Evolutionary conservation across 164 flowering plant genomes (phyloP).

Genomic region (Amborella trichopoda): DNA sequence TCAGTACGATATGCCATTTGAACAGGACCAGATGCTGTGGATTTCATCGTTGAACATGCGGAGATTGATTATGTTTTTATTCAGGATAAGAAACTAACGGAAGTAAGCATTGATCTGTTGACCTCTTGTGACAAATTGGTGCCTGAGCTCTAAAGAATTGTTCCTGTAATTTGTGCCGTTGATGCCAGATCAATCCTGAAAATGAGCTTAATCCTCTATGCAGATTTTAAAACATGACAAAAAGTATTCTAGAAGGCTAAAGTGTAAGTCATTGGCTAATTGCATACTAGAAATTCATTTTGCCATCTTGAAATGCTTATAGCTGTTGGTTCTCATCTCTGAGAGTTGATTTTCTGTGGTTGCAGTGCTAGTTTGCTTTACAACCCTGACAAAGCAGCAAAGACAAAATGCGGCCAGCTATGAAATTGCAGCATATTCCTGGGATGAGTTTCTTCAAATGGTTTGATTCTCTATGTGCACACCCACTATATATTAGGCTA

Average conservation of each 20-base stretch:
- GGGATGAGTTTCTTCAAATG: constrained; percentile 67
- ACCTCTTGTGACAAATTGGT: not conserved
- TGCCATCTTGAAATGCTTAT: not conserved
- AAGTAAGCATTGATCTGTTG: constrained; percentile 28
- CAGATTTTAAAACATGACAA: constrained; percentile 71
- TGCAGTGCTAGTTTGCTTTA: constrained; percentile 40
- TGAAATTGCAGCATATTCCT: constrained; percentile 50
- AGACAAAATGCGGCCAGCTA: constrained; percentile 19
- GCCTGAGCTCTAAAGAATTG: not conserved
- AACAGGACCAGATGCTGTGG: constrained; percentile 80
- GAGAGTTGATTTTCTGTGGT: no score
- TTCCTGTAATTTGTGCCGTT: not conserved
- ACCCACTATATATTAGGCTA: no score
- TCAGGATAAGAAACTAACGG: constrained; percentile 69
- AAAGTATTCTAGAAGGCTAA: constrained; percentile 37
- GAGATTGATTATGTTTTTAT: constrained; percentile 76
- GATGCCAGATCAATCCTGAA: not conserved
- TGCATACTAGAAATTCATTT: not conserved
- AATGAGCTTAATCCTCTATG: constrained; percentile 3
- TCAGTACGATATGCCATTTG: no score
- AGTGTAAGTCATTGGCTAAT: constrained; percentile 26
- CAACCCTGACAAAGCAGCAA: constrained; percentile 44
- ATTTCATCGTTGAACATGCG: constrained; percentile 74
- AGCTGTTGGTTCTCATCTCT: not conserved
- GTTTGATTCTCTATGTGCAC: constrained; percentile 33